Conservation (phyloP, 345 rosid genomes). For the Camelina sativa region DNA sequence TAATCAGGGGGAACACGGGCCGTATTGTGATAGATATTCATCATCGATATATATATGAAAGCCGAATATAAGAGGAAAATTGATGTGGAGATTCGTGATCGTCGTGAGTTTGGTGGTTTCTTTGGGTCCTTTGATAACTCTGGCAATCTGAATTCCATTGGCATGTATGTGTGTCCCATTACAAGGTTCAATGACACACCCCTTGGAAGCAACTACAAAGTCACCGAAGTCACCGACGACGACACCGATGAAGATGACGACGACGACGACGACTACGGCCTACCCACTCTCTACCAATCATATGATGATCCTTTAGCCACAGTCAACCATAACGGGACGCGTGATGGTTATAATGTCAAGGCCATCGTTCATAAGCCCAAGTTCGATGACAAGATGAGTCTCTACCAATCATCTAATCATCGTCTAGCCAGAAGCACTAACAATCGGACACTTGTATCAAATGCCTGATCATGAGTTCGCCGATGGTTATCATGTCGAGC, state of each 20-base stretch:
- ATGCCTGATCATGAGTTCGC: too few species aligned
- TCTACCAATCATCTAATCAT: too few species aligned
- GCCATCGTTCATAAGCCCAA: too few species aligned
- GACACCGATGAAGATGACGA: background rate
- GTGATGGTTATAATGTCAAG: too few species aligned
- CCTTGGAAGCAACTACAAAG: background rate
- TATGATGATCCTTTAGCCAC: background rate
- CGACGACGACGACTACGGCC: background rate
- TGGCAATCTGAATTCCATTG: background rate
- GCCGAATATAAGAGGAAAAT: background rate
- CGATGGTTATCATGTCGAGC: too few species aligned
- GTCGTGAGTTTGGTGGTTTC: slow-evolving; percentile 31
- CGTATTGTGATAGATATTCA: background rate
- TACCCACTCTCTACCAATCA: background rate
- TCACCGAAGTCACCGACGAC: background rate
- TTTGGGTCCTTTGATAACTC: background rate
- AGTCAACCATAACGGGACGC: background rate
- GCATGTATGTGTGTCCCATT: background rate
- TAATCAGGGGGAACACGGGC: slow-evolving; percentile 1
- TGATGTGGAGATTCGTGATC: background rate
- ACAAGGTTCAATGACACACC: background rate
- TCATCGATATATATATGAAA: too few species aligned
- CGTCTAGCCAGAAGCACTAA: too few species aligned
- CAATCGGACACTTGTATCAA: too few species aligned
- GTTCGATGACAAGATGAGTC: too few species aligned